Base-by-base conservation (phyloP, 2,329 filamentous ascomycete genomes). In the Tolypocladium inflatum region DNA sequence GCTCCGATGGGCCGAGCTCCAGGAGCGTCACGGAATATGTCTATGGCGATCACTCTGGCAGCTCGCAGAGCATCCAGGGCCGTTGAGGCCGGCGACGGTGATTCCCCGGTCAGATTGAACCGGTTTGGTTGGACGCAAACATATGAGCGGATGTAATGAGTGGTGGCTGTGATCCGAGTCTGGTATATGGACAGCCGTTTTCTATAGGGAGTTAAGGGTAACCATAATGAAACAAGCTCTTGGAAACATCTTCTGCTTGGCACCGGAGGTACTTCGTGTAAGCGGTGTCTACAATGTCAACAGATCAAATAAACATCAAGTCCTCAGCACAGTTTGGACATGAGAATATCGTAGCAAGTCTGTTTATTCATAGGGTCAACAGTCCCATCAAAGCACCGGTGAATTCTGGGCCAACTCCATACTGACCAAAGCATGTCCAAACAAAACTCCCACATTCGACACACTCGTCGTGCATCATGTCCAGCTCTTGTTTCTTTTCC, bases 21-120 rank as follows among this genome's bases (percentile, higher is more conserved):
- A 63, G 65, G 39, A 71, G 71, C 57, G 77, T 78, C 62, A 77
- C 73, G 65, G 71, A 80, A 72, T 85, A 85, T 74, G 66, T 73
- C 59, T 85, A 78, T 65, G 66, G 70, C 21, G 80, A 80, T 71
- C 70, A 74, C 60, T 73, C 73, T 60, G 82, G 81, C 65, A 74
- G 67, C 58, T 79, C 73, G 70, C 60, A 76, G 64, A 80, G 76
- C 74, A 83, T 84, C 74, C 69, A 78, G 63, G 13, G 4, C 4
- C 30, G 21, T 8, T 52, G 5, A 37, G 19, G 19, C 19, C 30
- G 30, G 30, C 30, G 15, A 52, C 10, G 3, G 6, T 37, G 26
- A 33, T 50, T 17, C 11, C 26, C 2, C 26, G 5, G 33, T 15
- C 17, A 15, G 7, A 11, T 10, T 51, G 30, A 35, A 19, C n/a